Conservation (phyloP, 2,329 filamentous ascomycete species). For the Ceratocystis variospora region DNA sequence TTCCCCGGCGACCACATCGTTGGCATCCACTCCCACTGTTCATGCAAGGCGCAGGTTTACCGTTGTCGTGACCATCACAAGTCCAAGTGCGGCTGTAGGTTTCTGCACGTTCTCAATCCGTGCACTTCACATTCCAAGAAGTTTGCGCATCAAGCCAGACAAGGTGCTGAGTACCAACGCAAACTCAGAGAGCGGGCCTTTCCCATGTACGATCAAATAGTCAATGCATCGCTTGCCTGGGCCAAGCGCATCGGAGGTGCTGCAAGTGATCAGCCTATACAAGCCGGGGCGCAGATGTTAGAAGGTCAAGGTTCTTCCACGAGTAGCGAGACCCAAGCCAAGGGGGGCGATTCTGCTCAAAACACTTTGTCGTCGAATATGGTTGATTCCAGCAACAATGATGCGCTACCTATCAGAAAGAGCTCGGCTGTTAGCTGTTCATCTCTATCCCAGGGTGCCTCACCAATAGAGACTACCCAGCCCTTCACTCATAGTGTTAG, state of each 20-base stretch:
- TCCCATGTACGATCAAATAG: not conserved
- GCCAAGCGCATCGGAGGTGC: not conserved
- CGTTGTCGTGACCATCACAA: not conserved
- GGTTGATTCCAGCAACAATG: not conserved
- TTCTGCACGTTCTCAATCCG: not conserved
- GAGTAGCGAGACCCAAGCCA: not conserved
- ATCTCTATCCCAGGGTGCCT: not conserved
- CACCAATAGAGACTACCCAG: not conserved
- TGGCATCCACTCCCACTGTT: not conserved
- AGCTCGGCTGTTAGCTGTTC: not conserved
- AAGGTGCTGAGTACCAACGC: not conserved
- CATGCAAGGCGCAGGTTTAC: not conserved
- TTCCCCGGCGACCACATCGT: not conserved
- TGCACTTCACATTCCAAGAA: not conserved
- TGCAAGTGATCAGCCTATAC: not conserved
- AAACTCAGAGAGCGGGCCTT: not conserved
- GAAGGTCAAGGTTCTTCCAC: not conserved
- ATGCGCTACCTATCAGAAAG: not conserved
- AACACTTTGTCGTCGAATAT: not conserved
- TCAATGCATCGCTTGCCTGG: not conserved
- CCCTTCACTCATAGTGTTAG: not conserved
- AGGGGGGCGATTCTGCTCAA: not conserved
- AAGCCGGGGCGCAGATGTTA: not conserved
- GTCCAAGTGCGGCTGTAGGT: not conserved
- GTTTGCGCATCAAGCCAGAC: not conserved